Base-by-base conservation (phyloP, 306 rosid species). In the Quillaja saponaria region DNA sequence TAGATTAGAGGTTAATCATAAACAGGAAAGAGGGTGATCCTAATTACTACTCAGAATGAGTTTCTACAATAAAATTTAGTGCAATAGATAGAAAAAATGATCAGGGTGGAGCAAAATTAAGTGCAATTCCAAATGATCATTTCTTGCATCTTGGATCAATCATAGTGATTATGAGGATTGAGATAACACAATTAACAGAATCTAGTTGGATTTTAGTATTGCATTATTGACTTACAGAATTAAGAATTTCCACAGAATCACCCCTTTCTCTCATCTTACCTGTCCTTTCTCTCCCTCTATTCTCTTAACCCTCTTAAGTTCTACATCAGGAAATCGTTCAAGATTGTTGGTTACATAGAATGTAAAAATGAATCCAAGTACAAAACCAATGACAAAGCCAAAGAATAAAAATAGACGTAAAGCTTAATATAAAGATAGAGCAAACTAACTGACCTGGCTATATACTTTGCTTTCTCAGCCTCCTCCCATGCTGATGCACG, bases 401-500 rank as follows among this genome's bases (percentile, higher is more conserved):
- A 21, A 54, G 18, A 46, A 9, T 50, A 47, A 16, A 39, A 1
- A 38, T 51, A 33, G 68, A 71, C 14, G 46, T 11, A 44, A 2
- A 33, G 34, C 49, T 44, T 61, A 10, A 13, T 8, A 13, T 8
- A n/a, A 71, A 46, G 13, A 20, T 41, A 34, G 34, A 56, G 10
- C 58, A n/a, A n/a, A 63, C 21, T 42, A 45, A 38, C 20, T 55
- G 17, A 88, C 98, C 98, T 91, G 63, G 98, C 92, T 85, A 84
- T 75, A 63, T 84, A 84, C 70, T 91, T 91, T 83, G 96, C 85
- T 72, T 84, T 88, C 80, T 91, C 95, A 35, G 92, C 92, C 50
- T 91, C 98, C 75, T 91, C 98, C 98, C 98, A 91, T 15, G 92
- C 96, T 39, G 85, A 67, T 57, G 98, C 96, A 11, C 96, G 92